Base-by-base conservation (phyloP, 306 rosid species). In the Ammopiptanthus mongolicus region DNA sequence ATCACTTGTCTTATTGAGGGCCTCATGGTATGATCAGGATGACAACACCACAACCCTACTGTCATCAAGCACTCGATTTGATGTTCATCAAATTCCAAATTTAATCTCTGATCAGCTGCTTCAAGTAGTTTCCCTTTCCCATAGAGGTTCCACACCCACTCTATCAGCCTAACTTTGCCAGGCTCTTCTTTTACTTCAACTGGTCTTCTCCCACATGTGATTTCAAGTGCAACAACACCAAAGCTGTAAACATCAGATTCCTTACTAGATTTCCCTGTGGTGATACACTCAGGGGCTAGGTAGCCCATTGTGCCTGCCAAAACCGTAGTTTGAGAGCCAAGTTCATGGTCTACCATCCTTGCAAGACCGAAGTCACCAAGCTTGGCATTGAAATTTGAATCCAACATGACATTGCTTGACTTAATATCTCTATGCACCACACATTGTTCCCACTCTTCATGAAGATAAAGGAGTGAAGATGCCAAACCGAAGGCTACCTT, bases 401-500 rank as follows among this genome's bases (percentile, higher is more conserved):
- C 96, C 59, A 91, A 41, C 93, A 89, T 89, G 5, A 91, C 64
- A 76, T 91, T 89, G 58, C 97, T 89, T 9, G 97, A 86, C 69
- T 91, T 91, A 8, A 91, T 85, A 58, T 89, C 97, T 73, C 96
- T 86, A 55, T 91, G 97, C 12, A 91, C 91, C 9, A 91, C 93
- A 66, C 91, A 91, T 65, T 89, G 96, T 64, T 91, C 93, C 90
- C 97, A 88, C 61, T 91, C 97, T 76, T 91, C 93, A 34, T 91
- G 96, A 60, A 89, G 93, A 28, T 91, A 89, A 6, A 91, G 73
- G 12, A 91, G 73, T 1, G 97, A 55, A 6, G 91, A 88, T 36
- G 93, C 89, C 60, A 91, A 71, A 5, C 96, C 96, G 10, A 83
- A 62, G 6, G 90, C 90, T 48, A 91, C 72, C 55, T 88, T 91